phyloP scores from a whole-genome alignment of 202 grass and related monocot species.

The Setaria viridis region DNA sequence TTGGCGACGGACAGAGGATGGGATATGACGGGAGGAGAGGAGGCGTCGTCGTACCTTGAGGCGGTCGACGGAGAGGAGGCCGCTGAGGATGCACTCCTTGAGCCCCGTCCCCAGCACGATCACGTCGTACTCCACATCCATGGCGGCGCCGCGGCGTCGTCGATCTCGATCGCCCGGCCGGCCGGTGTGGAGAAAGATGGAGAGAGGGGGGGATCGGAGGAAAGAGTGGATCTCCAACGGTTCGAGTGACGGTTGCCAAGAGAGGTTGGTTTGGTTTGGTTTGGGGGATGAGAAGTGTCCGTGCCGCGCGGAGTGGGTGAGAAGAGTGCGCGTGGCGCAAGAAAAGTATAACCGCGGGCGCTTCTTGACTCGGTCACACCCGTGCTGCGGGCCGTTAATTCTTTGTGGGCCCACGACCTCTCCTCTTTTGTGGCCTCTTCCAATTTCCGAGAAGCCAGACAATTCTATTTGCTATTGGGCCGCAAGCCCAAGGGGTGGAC shows the following conservation, averaged over 20 bases:
- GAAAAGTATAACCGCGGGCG: neutral
- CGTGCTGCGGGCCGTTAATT: too few relatives aligned
- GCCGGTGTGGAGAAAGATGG: neutral
- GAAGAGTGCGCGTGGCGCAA: neutral
- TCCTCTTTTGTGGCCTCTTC: too few relatives aligned
- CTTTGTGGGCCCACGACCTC: too few relatives aligned
- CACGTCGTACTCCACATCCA: constrained; percentile 98
- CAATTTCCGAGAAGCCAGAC: too few relatives aligned
- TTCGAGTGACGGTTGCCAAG: neutral
- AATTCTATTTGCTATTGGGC: too few relatives aligned
- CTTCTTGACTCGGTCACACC: neutral
- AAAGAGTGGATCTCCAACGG: constrained; percentile 46
- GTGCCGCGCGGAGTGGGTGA: neutral
- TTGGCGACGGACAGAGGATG: neutral
- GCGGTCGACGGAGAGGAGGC: constrained; percentile 97
- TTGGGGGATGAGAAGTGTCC: constrained; percentile 22
- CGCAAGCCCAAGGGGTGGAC: too few relatives aligned
- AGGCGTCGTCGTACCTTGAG: constrained; percentile 64
- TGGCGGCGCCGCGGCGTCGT: neutral
- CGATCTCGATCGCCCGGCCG: neutral
- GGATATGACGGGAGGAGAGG: neutral
- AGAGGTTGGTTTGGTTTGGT: too few relatives aligned
- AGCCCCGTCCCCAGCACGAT: constrained; percentile 71
- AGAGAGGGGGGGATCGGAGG: neutral
- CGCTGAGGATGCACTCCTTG: constrained; percentile 70